phyloP scores from a whole-genome alignment of 2,329 filamentous ascomycete genomes.

The Aspergillus sp. region DNA sequence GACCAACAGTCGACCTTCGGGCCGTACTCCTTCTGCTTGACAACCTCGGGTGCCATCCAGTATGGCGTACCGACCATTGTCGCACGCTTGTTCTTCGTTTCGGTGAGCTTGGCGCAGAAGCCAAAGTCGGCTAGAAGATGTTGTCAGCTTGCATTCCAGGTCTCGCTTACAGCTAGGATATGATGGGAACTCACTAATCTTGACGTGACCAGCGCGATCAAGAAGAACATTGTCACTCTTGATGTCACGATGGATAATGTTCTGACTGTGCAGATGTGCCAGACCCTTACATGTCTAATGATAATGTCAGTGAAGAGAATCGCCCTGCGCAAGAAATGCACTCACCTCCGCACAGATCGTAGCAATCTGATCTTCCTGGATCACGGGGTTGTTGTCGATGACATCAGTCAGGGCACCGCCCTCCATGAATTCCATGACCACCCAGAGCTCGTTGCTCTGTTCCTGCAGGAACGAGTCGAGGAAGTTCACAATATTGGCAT shows the following conservation, averaged over 20 bases:
- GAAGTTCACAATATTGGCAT: slow-evolving; percentile 99
- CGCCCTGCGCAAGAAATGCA: slow-evolving; percentile 4
- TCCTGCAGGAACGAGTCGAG: slow-evolving; percentile 95
- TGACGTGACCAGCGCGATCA: slow-evolving; percentile 91
- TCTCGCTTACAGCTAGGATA: no score
- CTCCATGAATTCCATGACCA: slow-evolving; percentile 99
- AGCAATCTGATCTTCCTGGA: slow-evolving; percentile 95
- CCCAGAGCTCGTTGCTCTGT: slow-evolving; percentile 94
- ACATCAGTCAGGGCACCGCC: slow-evolving; percentile 96
- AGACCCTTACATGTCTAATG: slow-evolving; percentile 87
- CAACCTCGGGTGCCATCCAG: slow-evolving; percentile 99
- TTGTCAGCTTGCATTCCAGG: slow-evolving; percentile 19
- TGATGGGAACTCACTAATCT: slow-evolving; percentile 72
- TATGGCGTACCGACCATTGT: slow-evolving; percentile 99
- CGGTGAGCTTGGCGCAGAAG: slow-evolving; percentile 97
- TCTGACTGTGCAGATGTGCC: slow-evolving; percentile 90
- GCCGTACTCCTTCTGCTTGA: slow-evolving; percentile 98
- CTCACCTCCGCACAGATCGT: slow-evolving; percentile 94
- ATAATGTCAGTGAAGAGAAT: slow-evolving; percentile 11
- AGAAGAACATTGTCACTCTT: slow-evolving; percentile 98
- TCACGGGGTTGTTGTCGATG: slow-evolving; percentile 94
- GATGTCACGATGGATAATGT: slow-evolving; percentile 98
- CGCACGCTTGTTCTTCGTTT: slow-evolving; percentile 92
- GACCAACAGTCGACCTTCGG: slow-evolving; percentile 99
- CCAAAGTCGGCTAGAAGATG: slow-evolving; percentile 87